Conservation (phyloP, 2,329 filamentous ascomycete genomes). For the Arthrobotrys sinensis region DNA sequence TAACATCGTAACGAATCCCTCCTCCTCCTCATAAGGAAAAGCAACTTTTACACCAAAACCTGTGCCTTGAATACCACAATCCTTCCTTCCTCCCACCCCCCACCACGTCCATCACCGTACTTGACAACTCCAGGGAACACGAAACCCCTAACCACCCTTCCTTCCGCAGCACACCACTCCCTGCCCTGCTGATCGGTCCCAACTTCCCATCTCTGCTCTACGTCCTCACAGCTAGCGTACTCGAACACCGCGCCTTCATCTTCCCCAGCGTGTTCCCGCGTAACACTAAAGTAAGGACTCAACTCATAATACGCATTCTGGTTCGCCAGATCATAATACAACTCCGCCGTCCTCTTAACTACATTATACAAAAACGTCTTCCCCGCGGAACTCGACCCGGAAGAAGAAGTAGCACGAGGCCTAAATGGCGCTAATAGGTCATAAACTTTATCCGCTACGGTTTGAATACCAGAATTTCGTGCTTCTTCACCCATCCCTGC, state of each 20-base stretch:
- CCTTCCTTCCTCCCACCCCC: constrained; percentile 36
- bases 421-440: background rate
- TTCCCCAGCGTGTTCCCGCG: background rate
- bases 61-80: constrained; percentile 44
- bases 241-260: constrained; percentile 34
- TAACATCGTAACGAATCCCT: too few species aligned
- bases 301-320: constrained; percentile 49
- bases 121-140: constrained; percentile 47
- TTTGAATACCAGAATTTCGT: background rate
- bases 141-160: constrained; percentile 30
- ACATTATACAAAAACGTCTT: constrained; percentile 23
- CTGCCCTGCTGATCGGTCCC: constrained; percentile 29
- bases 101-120: constrained; percentile 48
- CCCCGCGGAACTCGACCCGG: background rate
- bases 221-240: constrained; percentile 36
- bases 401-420: background rate
- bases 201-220: constrained; percentile 42
- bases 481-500: constrained; percentile 12
- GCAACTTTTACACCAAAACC: constrained; percentile 23
- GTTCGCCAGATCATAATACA: constrained; percentile 36
- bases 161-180: constrained; percentile 47
- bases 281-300: constrained; percentile 23
- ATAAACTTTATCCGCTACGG: background rate
- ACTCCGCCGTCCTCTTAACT: constrained; percentile 11
- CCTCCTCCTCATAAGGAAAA: background rate